Percentiles rank a stretch among this genome's conserved stretches.
Evolutionary conservation across 2,329 filamentous ascomycete species (phyloP).

Genomic region (Microcera coccophila): DNA sequence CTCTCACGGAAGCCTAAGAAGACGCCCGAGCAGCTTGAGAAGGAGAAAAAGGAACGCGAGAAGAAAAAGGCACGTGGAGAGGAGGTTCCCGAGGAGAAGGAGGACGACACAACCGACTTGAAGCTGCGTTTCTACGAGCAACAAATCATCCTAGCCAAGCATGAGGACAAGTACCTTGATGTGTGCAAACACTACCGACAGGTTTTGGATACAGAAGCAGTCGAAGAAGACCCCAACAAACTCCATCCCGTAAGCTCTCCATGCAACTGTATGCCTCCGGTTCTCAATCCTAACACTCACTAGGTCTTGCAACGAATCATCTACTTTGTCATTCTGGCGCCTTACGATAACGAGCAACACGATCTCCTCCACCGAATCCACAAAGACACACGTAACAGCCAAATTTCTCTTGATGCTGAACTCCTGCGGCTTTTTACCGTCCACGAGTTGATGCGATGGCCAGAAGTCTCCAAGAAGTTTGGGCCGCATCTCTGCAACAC

Average conservation of each 20-base stretch:
- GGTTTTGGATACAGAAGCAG: conserved; percentile 91
- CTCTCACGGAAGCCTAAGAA: conserved; percentile 88
- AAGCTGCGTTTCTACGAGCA: conserved; percentile 97
- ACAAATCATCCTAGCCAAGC: conserved; percentile 91
- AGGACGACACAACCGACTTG: conserved; percentile 90
- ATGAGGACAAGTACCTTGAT: conserved; percentile 95
- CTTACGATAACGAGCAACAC: conserved; percentile 97
- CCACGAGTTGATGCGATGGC: conserved; percentile 97
- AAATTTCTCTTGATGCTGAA: conserved; percentile 75
- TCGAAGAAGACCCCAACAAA: conserved; percentile 83
- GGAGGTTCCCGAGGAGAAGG: conserved; percentile 71
- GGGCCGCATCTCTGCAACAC: conserved; percentile 82
- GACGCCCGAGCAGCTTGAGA: conserved; percentile 81
- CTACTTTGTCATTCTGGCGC: conserved; percentile 94
- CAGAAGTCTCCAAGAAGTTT: conserved; percentile 83
- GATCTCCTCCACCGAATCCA: conserved; percentile 93
- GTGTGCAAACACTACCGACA: conserved; percentile 98
- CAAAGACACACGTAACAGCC: conserved; percentile 74
- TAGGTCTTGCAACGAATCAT: conserved; percentile 90
- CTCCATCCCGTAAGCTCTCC: conserved; percentile 68
- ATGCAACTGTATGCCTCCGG: not conserved
- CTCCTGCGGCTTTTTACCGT: conserved; percentile 93
- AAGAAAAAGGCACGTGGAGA: conserved; percentile 77
- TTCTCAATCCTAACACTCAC: conserved; percentile 14
- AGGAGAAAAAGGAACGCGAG: conserved; percentile 83